Conservation (phyloP, 345 rosid species). For the Lepidium sativum region DNA sequence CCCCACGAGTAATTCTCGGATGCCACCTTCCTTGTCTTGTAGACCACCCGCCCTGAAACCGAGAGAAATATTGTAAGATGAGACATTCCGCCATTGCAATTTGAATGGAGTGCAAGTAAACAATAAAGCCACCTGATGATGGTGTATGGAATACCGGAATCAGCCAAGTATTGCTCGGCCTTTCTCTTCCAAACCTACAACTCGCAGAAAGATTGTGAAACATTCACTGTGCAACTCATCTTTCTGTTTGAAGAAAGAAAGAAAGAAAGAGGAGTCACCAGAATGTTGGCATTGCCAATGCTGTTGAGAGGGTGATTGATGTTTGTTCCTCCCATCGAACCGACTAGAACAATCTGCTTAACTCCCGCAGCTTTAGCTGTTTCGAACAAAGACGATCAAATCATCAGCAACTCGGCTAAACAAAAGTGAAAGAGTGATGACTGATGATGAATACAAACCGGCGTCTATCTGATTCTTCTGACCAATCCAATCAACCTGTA, state of each 20-base stretch:
- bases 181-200: slow-evolving; percentile 94
- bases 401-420: not conserved
- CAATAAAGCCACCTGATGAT: slow-evolving; percentile 59
- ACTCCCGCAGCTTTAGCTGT: slow-evolving; percentile 90
- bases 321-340: slow-evolving; percentile 95
- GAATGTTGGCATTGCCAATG: slow-evolving; percentile 84
- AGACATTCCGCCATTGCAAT: not conserved
- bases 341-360: slow-evolving; percentile 90
- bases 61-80: not conserved
- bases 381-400: not conserved
- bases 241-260: not conserved
- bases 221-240: not conserved
- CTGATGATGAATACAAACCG: slow-evolving; percentile 37
- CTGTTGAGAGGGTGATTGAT: slow-evolving; percentile 70
- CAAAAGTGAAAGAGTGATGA: not conserved
- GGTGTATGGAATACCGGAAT: slow-evolving; percentile 85
- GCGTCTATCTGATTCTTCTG: slow-evolving; percentile 96
- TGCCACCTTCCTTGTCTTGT: slow-evolving; percentile 85
- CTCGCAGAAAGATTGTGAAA: not conserved
- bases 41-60: slow-evolving; percentile 83
- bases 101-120: not conserved
- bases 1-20: slow-evolving; percentile 71
- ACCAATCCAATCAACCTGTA: slow-evolving; percentile 94
- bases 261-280: slow-evolving; percentile 38
- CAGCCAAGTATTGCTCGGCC: slow-evolving; percentile 97